Conservation (phyloP, 768 basidiomycete species). For the Leccinum longicurvipes region DNA sequence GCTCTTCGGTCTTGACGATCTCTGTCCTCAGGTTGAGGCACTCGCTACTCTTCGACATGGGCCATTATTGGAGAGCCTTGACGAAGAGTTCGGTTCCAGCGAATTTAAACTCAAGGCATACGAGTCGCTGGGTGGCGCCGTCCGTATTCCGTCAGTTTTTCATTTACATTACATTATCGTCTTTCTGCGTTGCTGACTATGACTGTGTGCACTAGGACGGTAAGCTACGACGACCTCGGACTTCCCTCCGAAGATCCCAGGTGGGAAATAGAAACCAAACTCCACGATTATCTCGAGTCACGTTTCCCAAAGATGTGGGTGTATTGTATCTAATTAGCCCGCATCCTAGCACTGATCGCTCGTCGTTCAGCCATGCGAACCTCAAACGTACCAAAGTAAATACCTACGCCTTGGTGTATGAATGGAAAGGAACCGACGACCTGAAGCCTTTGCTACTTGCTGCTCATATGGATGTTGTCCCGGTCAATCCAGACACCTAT, state of each 20-base stretch:
- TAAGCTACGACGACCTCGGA: conserved; percentile 50
- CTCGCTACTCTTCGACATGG: conserved; percentile 14
- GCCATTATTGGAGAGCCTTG: conserved; percentile 22
- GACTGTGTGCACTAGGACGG: conserved; percentile 40
- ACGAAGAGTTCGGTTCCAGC: conserved; percentile 17
- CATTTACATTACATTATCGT: neutral
- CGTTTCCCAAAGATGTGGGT: conserved; percentile 63
- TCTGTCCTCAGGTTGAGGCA: conserved; percentile 29
- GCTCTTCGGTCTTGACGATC: neutral
- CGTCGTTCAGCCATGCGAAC: conserved; percentile 38
- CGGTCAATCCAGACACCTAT: conserved; percentile 43
- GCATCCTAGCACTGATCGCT: neutral
- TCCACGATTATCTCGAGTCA: conserved; percentile 27
- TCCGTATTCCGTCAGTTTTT: conserved; percentile 30
- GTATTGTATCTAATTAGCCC: neutral
- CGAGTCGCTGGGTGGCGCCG: conserved; percentile 34
- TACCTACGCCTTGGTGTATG: conserved; percentile 59
- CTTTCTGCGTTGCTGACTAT: neutral
- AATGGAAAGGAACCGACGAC: conserved; percentile 52
- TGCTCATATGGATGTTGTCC: conserved; percentile 52
- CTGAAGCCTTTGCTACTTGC: conserved; percentile 55
- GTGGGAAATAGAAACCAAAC: conserved; percentile 29
- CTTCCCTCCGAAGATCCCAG: conserved; percentile 47
- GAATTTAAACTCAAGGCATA: conserved; percentile 31
- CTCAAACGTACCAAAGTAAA: conserved; percentile 55